Conservation (phyloP, 371 early-diverging fungal species). For the Mucor indicus region DNA sequence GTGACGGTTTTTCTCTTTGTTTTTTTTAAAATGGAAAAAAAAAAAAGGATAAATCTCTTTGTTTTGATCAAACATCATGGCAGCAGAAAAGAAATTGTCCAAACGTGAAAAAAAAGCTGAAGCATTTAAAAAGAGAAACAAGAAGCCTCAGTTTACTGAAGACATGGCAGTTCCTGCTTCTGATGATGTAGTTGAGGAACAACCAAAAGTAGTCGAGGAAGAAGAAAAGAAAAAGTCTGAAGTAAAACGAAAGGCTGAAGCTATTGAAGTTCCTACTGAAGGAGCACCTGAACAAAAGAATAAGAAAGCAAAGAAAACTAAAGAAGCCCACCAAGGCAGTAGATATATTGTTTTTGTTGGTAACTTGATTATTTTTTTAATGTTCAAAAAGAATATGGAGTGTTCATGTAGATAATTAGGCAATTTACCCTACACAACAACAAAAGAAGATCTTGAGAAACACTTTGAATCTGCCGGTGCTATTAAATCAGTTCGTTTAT, state of each 20-base stretch:
- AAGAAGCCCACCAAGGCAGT: conserved; percentile 17
- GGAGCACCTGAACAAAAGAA: conserved; percentile 3
- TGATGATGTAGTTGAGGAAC: conserved; percentile 25
- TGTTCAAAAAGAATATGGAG: too few relatives aligned
- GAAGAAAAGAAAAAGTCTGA: neutral
- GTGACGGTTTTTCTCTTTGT: neutral
- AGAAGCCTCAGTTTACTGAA: conserved; percentile 40
- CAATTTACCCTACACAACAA: conserved; percentile 66
- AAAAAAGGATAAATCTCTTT: conserved; percentile 10
- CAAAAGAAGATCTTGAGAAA: conserved; percentile 60
- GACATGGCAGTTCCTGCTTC: conserved; percentile 49
- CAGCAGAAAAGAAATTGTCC: conserved; percentile 51
- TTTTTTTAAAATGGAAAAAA: neutral
- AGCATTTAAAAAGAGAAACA: conserved; percentile 60
- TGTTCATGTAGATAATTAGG: conserved; percentile 26
- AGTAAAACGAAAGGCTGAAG: conserved; percentile 16
- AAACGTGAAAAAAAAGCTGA: conserved; percentile 68
- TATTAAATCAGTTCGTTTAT: conserved; percentile 61
- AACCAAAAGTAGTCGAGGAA: conserved; percentile 14
- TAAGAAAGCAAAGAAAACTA: conserved; percentile 19
- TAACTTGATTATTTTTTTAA: too few relatives aligned
- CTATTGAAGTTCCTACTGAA: conserved; percentile 17
- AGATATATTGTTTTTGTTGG: conserved; percentile 75
- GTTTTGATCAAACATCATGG: conserved; percentile 9
- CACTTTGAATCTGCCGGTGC: conserved; percentile 61